Percentiles rank a stretch among this genome's conserved stretches.
These are phyloP conservation scores for Aspergillus sp. DNA, from an alignment of 2,329 filamentous ascomycete species.

Conservation along the genomic window DNA sequence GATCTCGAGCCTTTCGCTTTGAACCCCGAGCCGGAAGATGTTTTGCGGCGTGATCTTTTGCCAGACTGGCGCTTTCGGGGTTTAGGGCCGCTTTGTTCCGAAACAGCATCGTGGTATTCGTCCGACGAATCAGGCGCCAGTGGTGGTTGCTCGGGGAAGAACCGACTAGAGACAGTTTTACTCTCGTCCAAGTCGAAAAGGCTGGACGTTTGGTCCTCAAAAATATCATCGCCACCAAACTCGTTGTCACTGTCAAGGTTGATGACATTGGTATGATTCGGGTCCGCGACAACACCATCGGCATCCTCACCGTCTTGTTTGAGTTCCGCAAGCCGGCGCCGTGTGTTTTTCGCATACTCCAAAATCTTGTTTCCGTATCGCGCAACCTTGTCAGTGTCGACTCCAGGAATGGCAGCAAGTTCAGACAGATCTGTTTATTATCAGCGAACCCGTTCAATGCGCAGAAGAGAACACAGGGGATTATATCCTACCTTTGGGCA, in stretches of 20 bases:
- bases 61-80: conserved; percentile 18
- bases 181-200: conserved; percentile 17
- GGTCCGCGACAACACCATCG: conserved; percentile 43
- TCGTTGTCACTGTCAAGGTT: conserved; percentile 37
- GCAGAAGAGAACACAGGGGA: background rate
- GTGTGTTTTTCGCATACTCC: conserved; percentile 34
- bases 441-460: conserved; percentile 7
- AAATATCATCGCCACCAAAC: conserved; percentile 26
- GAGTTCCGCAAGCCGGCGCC: conserved; percentile 37
- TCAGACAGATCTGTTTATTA: conserved; percentile 28
- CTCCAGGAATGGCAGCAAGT: conserved; percentile 34
- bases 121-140: conserved; percentile 17
- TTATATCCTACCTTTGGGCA: conserved; percentile 33
- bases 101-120: conserved; percentile 12
- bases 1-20: conserved; percentile 19
- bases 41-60: conserved; percentile 23
- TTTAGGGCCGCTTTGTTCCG: conserved; percentile 14
- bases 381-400: conserved; percentile 40
- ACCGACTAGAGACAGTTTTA: conserved; percentile 26
- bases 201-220: conserved; percentile 19
- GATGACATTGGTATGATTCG: conserved; percentile 42
- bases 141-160: conserved; percentile 22
- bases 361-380: conserved; percentile 39
- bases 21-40: conserved; percentile 12
- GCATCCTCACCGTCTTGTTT: conserved; percentile 39